Percentiles rank a stretch among this genome's conserved stretches.
These are phyloP conservation scores for Lactifluus volemus DNA, from an alignment of 768 basidiomycete species.

Conservation along the genomic window DNA sequence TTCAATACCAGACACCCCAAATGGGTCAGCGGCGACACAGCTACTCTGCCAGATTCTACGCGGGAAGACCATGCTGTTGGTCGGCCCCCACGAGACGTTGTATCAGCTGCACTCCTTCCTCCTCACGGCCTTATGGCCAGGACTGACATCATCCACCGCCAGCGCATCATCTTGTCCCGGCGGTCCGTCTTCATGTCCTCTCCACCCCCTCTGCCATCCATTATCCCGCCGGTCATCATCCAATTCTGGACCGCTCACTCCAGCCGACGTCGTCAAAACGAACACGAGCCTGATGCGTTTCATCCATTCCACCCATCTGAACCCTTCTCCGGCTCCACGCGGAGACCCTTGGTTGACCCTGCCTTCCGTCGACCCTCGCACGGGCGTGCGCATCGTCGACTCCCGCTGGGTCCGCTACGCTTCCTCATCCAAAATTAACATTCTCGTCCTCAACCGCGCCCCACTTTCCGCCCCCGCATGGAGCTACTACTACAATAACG, in stretches of 20 bases:
- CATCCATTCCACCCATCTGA: constrained; percentile 6
- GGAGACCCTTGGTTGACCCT: neutral
- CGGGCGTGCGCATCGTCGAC: constrained; percentile 10
- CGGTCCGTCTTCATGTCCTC: constrained; percentile 4
- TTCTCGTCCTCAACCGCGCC: constrained; percentile 11
- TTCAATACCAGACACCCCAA: too few relatives aligned
- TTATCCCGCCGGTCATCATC: neutral
- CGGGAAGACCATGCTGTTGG: constrained; percentile 2
- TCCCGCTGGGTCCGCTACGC: constrained; percentile 4
- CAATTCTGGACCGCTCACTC: neutral
- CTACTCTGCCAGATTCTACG: neutral
- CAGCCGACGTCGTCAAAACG: neutral
- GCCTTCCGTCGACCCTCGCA: constrained; percentile 12
- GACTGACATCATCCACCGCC: neutral
- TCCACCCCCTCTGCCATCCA: constrained; percentile 10
- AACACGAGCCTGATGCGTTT: constrained; percentile 10
- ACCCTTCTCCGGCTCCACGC: neutral
- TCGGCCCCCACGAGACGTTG: constrained; percentile 6
- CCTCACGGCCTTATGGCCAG: neutral
- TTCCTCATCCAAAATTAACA: neutral
- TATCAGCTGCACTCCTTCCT: constrained; percentile 12
- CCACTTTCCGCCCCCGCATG: constrained; percentile 15
- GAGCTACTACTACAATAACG: constrained; percentile 3
- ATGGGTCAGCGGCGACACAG: neutral
- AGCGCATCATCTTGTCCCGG: constrained; percentile 1